phyloP scores from a whole-genome alignment of 1,284 basidiomycete genomes.

The Phylloboletellus chloephorus region DNA sequence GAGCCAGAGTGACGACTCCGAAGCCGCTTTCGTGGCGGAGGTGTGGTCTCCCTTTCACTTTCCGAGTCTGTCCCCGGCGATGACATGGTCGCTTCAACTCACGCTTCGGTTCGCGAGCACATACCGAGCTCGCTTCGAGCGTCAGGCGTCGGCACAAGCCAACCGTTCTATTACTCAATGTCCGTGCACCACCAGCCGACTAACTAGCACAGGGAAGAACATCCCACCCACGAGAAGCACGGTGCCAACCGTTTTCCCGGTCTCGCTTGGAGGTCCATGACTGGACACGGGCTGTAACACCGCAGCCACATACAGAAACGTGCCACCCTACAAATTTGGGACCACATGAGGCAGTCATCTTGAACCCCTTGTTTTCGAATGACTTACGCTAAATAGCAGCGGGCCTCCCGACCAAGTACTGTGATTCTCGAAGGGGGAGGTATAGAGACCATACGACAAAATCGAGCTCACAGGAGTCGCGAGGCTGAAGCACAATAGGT shows the following conservation, averaged over 20 bases:
- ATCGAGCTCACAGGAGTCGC: constrained; percentile 78
- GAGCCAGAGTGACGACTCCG: constrained; percentile 24
- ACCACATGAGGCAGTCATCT: constrained; percentile 8
- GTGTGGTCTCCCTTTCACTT: constrained; percentile 27
- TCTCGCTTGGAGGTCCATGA: constrained; percentile 37
- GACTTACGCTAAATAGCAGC: constrained; percentile 71
- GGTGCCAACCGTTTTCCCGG: constrained; percentile 47
- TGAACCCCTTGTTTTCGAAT: constrained; percentile 1
- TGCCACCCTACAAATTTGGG: constrained; percentile 64
- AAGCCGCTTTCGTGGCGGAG: constrained; percentile 28
- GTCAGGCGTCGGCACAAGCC: background rate
- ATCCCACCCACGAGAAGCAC: constrained; percentile 62
- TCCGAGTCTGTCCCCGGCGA: constrained; percentile 30
- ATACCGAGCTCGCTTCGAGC: constrained; percentile 4
- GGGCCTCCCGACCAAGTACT: constrained; percentile 67
- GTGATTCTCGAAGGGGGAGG: constrained; percentile 44
- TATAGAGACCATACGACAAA: constrained; percentile 60
- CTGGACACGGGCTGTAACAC: constrained; percentile 73
- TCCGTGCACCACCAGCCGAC: constrained; percentile 45
- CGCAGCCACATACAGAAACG: constrained; percentile 92
- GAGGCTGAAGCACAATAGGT: constrained; percentile 72
- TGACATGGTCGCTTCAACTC: constrained; percentile 24
- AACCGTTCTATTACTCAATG: constrained; percentile 27
- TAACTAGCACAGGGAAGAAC: constrained; percentile 57
- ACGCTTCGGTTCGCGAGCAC: constrained; percentile 1